Percentiles rank a stretch among this genome's conserved stretches.
phyloP scores from a whole-genome alignment of 768 basidiomycete species.

The Cantharellus anzutake region DNA sequence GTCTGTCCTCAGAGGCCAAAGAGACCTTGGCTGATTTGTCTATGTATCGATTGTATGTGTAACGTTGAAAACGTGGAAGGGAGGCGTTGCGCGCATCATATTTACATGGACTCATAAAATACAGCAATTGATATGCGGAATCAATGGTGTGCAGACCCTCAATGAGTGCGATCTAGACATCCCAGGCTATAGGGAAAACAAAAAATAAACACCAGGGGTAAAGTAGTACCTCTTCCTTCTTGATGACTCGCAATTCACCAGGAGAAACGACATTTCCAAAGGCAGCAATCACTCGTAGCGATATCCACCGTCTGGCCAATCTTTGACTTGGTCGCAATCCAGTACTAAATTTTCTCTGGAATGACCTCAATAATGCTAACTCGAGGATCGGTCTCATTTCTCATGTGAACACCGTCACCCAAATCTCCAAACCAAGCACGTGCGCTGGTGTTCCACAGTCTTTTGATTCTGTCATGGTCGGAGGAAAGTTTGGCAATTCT shows the following conservation, averaged over 20 bases:
- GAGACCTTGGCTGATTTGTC: too few relatives aligned
- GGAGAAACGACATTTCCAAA: conserved; percentile 43
- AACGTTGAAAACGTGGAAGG: too few relatives aligned
- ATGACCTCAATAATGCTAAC: conserved; percentile 61
- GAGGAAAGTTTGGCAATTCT: conserved; percentile 21
- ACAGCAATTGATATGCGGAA: too few relatives aligned
- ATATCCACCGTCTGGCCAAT: conserved; percentile 42
- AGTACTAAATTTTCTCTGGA: conserved; percentile 68
- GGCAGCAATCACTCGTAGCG: conserved; percentile 31
- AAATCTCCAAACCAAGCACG: conserved; percentile 69
- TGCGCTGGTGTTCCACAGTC: conserved; percentile 21
- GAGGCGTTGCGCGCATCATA: too few relatives aligned
- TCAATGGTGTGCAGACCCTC: not conserved
- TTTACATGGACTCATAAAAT: too few relatives aligned
- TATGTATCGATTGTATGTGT: too few relatives aligned
- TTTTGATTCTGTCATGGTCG: conserved; percentile 5
- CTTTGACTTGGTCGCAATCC: conserved; percentile 41
- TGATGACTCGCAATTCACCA: conserved; percentile 63
- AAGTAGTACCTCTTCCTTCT: conserved; percentile 38
- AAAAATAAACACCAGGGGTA: conserved; percentile 7
- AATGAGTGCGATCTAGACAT: not conserved
- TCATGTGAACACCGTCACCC: conserved; percentile 68
- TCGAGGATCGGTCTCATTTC: conserved; percentile 61
- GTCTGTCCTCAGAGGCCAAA: too few relatives aligned
- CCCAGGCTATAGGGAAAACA: not conserved